Base-by-base conservation (phyloP, 2,329 filamentous ascomycete species). In the Xylaria sp. region DNA sequence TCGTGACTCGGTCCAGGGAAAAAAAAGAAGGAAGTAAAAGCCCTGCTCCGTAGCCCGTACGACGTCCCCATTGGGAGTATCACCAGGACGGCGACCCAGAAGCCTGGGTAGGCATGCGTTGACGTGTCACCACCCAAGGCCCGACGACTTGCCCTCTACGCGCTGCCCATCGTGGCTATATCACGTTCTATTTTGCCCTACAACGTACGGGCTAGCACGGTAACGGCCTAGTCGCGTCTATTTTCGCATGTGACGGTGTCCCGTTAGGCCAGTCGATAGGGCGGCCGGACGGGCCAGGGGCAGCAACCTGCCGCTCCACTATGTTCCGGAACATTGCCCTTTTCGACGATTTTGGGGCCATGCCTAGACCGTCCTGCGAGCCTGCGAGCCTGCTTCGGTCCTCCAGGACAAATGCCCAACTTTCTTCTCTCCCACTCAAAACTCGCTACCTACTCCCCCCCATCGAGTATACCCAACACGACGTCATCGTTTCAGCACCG, bases 241-340 rank as follows among this genome's bases (percentile, higher is more conserved):
- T 51, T 49, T 52, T 52, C 26, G 54, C 54, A 62, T 62, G 54
- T 54, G 54, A 60, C 49, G 48, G 55, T 41, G 50, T 46, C 47
- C 54, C 50, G 40, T 20, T 42, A 29, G 51, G 17, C 48, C 43
- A 13, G n/a, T 24, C 29, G 16, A 13, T 38, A 48, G 39, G 39
- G 39, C 47, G 39, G 40, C 34, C 39, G 49, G 38, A 42, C 24
- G 39, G 37, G 44, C 44, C 39, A 37, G 50, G 45, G 50, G 43
- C 4, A 19, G 42, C 19, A 38, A 47, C 37, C 57, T 39, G 57
- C 59, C 62, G 59, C 62, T 66, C 63, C 63, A 66, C 62, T 66
- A 54, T 52, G 48, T 66, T 66, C 63, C 63, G 65, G 61, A 66
- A 64, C 54, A 55, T 61, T 67, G 54, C 63, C 61, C 54, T 56